Conservation (phyloP, 768 basidiomycete genomes). For the Pleurotus cornucopiae region DNA sequence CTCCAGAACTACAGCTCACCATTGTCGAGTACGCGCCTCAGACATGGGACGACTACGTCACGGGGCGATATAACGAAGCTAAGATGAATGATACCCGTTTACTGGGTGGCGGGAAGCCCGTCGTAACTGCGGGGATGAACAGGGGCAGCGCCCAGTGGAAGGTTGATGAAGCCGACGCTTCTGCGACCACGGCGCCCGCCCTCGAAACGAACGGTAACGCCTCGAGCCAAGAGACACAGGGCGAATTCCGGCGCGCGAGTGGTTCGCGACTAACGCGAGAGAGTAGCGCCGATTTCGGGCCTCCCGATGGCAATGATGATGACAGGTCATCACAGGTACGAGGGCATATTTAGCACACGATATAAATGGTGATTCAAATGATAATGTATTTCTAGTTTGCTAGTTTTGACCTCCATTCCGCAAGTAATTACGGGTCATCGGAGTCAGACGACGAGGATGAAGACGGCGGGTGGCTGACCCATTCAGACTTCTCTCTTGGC, state of each 20-base stretch:
- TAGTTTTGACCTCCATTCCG: conserved; percentile 69
- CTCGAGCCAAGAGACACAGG: conserved; percentile 25
- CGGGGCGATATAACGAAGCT: conserved; percentile 80
- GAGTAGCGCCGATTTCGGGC: conserved; percentile 65
- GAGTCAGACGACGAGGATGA: conserved; percentile 64
- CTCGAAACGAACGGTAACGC: background rate
- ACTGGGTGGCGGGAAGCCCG: conserved; percentile 84
- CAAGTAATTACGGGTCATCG: conserved; percentile 49
- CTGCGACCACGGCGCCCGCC: conserved; percentile 7
- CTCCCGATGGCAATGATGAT: conserved; percentile 43
- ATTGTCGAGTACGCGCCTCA: conserved; percentile 70
- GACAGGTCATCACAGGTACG: conserved; percentile 45
- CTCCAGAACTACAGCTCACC: conserved; percentile 64
- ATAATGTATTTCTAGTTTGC: conserved; percentile 53
- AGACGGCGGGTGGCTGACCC: conserved; percentile 76
- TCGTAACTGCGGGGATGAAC: conserved; percentile 32
- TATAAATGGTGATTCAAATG: background rate
- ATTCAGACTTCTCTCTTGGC: conserved; percentile 64
- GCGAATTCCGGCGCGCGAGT: conserved; percentile 55
- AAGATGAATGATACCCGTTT: conserved; percentile 75
- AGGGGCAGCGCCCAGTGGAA: conserved; percentile 46
- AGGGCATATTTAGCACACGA: conserved; percentile 12
- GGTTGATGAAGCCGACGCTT: conserved; percentile 61
- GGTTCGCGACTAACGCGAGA: conserved; percentile 39
- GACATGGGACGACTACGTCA: conserved; percentile 88